Evolutionary conservation across 768 basidiomycete species (phyloP), one percentile per base, ranked within the genome.

Genomic region (Exsudoporus frostii): DNA sequence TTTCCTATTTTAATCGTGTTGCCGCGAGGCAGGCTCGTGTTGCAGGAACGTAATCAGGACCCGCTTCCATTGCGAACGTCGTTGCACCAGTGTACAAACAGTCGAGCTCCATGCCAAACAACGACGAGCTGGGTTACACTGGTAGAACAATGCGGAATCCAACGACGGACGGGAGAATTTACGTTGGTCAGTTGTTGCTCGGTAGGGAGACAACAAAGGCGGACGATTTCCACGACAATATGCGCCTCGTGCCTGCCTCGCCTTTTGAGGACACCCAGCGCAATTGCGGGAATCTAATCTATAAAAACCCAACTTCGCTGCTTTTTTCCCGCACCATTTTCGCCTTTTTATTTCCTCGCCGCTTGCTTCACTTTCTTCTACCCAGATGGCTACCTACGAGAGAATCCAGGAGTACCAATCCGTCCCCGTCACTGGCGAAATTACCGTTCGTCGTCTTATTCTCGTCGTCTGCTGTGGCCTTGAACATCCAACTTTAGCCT

Each of bases 201-300:
- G 60, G 60, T 46, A 53, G 52, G 34, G 19, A 45, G 51, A 49
- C 39, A 48, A 62, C 59, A 67, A 56, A 27, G 48, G 49, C 45
- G 46, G 61, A 50, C 44, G 38, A 53, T 54, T 66, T 59, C 65
- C 65, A 59, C 62, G 55, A 34, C 49, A 48, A 60, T 53, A 62
- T 48, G 66, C 56, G 77, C 81, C 82, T 81, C 78, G 78, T 78
- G 78, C 68, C 73, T 54, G 74, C 77, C 78, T 76, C 74, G 64
- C 77, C 72, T 68, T 72, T 67, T 58, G 53, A 25, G 50, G 50
- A 34, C 33, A 17, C n/a, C 50, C 32, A 27, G 3, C 29, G 20
- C 46, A 45, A 51, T 39, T 65, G 64, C 48, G 66, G 69, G 50
- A 69, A 76, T 76, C 72, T 74, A 71, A 76, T 76, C 75, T 75